Percentiles rank a stretch among this genome's conserved stretches.
Evolutionary conservation across 345 rosid genomes (phyloP).

Genomic region (Salix caprea): DNA sequence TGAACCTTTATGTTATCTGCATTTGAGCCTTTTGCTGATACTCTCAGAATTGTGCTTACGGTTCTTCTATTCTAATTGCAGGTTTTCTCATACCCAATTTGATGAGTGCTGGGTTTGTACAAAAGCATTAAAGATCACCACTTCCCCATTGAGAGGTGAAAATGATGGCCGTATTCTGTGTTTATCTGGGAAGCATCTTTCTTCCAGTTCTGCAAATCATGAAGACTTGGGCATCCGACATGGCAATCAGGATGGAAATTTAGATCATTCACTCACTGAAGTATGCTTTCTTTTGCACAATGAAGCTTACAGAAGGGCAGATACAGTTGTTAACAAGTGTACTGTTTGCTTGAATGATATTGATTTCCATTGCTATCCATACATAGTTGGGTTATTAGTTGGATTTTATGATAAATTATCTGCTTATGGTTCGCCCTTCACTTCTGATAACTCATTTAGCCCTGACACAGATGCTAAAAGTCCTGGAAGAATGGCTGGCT

Average conservation of each 20-base stretch:
- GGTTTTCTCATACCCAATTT: slow-evolving; percentile 49
- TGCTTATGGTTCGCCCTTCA: slow-evolving; percentile 30
- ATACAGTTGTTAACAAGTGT: slow-evolving; percentile 29
- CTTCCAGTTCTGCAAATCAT: slow-evolving; percentile 27
- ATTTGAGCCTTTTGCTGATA: not conserved
- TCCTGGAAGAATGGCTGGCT: slow-evolving; percentile 31
- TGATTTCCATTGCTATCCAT: slow-evolving; percentile 81
- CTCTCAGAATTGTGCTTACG: not conserved
- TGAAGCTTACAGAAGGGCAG: slow-evolving; percentile 41
- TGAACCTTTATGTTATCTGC: not conserved
- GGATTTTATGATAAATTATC: slow-evolving; percentile 49
- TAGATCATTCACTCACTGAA: slow-evolving; percentile 23
- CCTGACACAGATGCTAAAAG: slow-evolving; percentile 20
- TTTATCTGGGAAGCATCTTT: slow-evolving; percentile 43
- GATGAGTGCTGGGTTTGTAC: slow-evolving; percentile 45
- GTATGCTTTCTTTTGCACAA: slow-evolving; percentile 52
- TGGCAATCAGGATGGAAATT: slow-evolving; percentile 21
- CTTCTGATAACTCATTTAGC: slow-evolving; percentile 20
- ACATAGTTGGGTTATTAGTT: slow-evolving; percentile 46
- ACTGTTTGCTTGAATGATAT: slow-evolving; percentile 51
- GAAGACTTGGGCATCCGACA: slow-evolving; percentile 25
- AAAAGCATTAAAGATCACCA: slow-evolving; percentile 46
- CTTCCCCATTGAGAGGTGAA: slow-evolving; percentile 38
- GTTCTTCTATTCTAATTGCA: slow-evolving; percentile 21
- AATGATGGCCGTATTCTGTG: slow-evolving; percentile 42